Evolutionary conservation across 2,329 filamentous ascomycete genomes (phyloP), one percentile per base, ranked within the genome.

Genomic region (Nannizziopsis barbatae): DNA sequence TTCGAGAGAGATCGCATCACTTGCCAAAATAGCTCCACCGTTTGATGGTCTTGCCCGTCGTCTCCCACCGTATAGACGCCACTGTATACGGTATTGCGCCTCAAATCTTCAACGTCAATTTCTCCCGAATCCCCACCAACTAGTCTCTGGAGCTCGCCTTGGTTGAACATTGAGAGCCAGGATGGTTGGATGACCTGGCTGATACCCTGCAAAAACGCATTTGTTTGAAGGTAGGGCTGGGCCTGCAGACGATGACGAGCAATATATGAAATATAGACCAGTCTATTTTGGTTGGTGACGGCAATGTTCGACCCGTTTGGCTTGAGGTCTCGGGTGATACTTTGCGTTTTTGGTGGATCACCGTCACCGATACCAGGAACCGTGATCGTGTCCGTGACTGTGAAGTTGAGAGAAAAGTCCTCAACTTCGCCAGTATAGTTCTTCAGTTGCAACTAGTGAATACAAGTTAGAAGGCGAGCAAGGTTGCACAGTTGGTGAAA

Each of bases 101-200:
- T 80, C 36, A 96, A 74, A 63, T 98, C 92, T 22, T 84, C 79
- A 32, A 98, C 76, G 59, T 95, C 84, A 50, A 98, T 93, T 53
- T 86, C 81, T 8, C 82, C 82, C 22, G 81, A 83, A 57, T 94
- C 88, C 38, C 92, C 92, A 46, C 88, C 86, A 12, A 98, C 84
- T 5, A 98, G 80, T 1, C 86, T 92, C 67, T 96, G 92, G 3
- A 98, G 76, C 64, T 98, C 92, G 2, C 80, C 80, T 64, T 95
- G 90, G 65, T 98, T 98, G 73, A 98, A 98, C 92, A 98, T 96
- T 58, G 84, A 88, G 3, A 98, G 76, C 92, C 92, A 98, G 2
- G 80, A 79, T 0, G 90, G 89, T 50, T 89, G 83, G 55, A 98
- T 92, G 61, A 98, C 94, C 55, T 82, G 75, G 17, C 84, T 80